Base-by-base conservation (phyloP, 176 grass and related monocot species). In the Triticum timopheevii region DNA sequence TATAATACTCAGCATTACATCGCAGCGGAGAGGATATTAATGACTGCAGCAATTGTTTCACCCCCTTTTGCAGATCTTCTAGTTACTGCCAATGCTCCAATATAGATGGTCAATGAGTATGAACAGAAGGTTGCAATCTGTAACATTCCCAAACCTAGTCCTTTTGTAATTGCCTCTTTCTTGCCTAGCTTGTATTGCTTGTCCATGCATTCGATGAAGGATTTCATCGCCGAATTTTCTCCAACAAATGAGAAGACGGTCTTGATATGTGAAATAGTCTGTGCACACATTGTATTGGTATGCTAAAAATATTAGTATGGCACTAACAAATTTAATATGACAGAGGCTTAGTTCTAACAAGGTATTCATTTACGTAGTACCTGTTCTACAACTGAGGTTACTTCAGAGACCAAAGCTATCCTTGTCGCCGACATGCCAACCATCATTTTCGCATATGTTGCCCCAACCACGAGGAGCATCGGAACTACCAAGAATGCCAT, bases 211-310 rank as follows among this genome's bases (percentile, higher is more conserved):
- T 84, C 39, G 42, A 77, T 68, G 78, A 91, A 91, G 61, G 80
- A 81, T 69, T 82, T 89, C 4, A 94, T 61, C 12, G 89, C 81
- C 5, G 59, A 85, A 28, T 64, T 84, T 82, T 94, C 92, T 74
- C 92, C 89, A 10, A 89, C 92, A 40, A 94, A 94, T 23, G 92
- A 94, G 82, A 94, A 89, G 23, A 94, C 87, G 3, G 84, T 94
- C 82, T 87, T 88, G 61, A 94, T 89, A 68, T 94, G 78, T 33
- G 89, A 87, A 27, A 94, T 20, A 50, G 89, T 87, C 89, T 94
- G 92, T 61, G 71, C 36, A 73, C 38, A 36, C 42, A 78, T 70
- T 70, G 19, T 71, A 82, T 61, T 54, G 40, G 54, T 68, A 86
- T 4, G 3, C 45, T 62, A 58, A 23, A 80, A 73, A 40, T 23